These are phyloP conservation scores for Metschnikowia proteae DNA, from an alignment of 805 yeast species.

Conservation along the genomic window DNA sequence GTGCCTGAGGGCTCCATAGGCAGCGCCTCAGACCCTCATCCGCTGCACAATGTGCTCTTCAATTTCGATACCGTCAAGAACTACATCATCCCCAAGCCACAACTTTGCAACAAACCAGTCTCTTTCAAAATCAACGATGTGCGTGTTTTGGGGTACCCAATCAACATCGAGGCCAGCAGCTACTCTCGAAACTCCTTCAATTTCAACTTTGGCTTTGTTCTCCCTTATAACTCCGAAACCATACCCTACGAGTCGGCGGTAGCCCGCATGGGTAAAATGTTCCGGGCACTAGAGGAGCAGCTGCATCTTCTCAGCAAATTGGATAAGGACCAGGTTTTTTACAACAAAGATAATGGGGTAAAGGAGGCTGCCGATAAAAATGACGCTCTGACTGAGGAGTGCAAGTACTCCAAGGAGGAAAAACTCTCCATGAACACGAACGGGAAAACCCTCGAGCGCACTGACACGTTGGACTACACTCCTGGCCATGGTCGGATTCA, in stretches of 20 bases:
- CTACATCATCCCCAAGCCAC: constrained; percentile 91
- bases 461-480: constrained; percentile 13
- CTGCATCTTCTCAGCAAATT: constrained; percentile 62
- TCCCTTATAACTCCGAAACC: constrained; percentile 75
- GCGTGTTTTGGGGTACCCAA: constrained; percentile 84
- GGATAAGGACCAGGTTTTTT: constrained; percentile 39
- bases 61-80: constrained; percentile 84
- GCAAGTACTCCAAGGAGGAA: background rate
- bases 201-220: constrained; percentile 90
- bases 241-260: constrained; percentile 86
- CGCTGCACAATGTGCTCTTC: constrained; percentile 36
- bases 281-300: constrained; percentile 87
- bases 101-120: constrained; percentile 76
- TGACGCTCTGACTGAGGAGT: constrained; percentile 3
- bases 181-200: constrained; percentile 90
- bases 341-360: constrained; percentile 8
- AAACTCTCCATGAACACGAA: background rate
- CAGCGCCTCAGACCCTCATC: constrained; percentile 9
- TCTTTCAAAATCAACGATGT: constrained; percentile 67
- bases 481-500: constrained; percentile 38
- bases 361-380: background rate
- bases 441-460: background rate
- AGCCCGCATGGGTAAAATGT: constrained; percentile 80
- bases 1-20: constrained; percentile 73
- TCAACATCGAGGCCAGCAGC: constrained; percentile 64